A percentile compares a stretch with the other conserved stretches of the same genome.
Evolutionary conservation across 805 yeast genomes (phyloP).

Genomic region (Yamadazyma tumulicola): DNA sequence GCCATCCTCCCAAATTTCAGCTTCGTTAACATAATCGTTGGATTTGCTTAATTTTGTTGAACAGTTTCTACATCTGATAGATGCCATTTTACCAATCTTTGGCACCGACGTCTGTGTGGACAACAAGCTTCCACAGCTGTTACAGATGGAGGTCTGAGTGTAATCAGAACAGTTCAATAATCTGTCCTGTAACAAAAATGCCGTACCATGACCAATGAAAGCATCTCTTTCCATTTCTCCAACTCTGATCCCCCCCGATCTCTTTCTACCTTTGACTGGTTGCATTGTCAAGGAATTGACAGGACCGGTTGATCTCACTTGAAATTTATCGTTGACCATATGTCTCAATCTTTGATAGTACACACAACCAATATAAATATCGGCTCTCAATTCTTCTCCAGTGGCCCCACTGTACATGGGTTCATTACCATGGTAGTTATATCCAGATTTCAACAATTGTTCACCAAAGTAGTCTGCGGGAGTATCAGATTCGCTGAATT

Average conservation of each 20-base stretch:
- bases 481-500: conserved; percentile 83
- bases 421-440: conserved; percentile 97
- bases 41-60: conserved; percentile 66
- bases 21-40: conserved; percentile 52
- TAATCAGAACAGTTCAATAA: conserved; percentile 93
- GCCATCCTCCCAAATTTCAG: conserved; percentile 95
- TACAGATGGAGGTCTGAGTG: conserved; percentile 86
- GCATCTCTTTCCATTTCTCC: conserved; percentile 99
- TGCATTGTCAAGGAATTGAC: conserved; percentile 97
- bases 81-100: conserved; percentile 75
- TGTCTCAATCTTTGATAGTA: conserved; percentile 98
- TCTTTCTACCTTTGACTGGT: conserved; percentile 98
- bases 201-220: conserved; percentile 95
- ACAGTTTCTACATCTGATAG: conserved; percentile 88
- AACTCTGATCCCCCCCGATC: conserved; percentile 98
- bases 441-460: conserved; percentile 82
- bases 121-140: conserved; percentile 87
- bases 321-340: conserved; percentile 99
- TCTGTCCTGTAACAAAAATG: conserved; percentile 91
- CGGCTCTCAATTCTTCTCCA: conserved; percentile 95
- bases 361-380: conserved; percentile 94
- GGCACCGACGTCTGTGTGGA: conserved; percentile 91
- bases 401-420: conserved; percentile 99
- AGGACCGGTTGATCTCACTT: conserved; percentile 98
- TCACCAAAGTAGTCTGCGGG: conserved; percentile 98